Evolutionary conservation across 1,139 yeast genomes (phyloP).

Genomic region (Magnusiomyces magnusii): DNA sequence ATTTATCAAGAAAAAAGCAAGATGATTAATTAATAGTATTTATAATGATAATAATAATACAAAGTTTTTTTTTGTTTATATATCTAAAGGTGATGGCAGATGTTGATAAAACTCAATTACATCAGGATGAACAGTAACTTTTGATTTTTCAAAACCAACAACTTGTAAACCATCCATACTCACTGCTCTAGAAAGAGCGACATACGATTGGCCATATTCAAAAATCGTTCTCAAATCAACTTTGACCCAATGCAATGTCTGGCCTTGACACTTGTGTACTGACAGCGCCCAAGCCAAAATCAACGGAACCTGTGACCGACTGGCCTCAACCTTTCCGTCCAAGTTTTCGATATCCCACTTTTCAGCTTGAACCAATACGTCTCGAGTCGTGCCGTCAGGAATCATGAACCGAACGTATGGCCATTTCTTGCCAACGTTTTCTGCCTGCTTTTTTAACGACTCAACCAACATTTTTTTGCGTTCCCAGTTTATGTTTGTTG

Average conservation of each 20-base stretch:
- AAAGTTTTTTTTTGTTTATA: background rate
- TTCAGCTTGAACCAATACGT: constrained; percentile 65
- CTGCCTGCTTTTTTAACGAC: constrained; percentile 19
- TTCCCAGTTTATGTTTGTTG: constrained; percentile 20
- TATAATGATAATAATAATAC: background rate
- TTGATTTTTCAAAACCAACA: constrained; percentile 51
- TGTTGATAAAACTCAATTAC: constrained; percentile 52
- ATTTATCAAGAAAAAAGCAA: background rate
- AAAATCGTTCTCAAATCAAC: constrained; percentile 73
- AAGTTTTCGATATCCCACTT: constrained; percentile 64
- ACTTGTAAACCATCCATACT: constrained; percentile 74
- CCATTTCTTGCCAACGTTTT: constrained; percentile 27
- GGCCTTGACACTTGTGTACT: constrained; percentile 95
- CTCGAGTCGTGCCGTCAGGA: constrained; percentile 64
- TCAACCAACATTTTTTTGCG: constrained; percentile 28
- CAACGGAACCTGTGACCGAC: constrained; percentile 64
- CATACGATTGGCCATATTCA: constrained; percentile 94
- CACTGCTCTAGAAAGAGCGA: constrained; percentile 82
- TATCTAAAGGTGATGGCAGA: constrained; percentile 12
- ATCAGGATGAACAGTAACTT: constrained; percentile 53
- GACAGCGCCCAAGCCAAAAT: constrained; percentile 94
- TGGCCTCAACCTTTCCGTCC: constrained; percentile 44
- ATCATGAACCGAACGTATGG: constrained; percentile 74
- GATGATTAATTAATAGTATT: background rate
- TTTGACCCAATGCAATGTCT: constrained; percentile 72